Conservation (phyloP, 2,329 filamentous ascomycete genomes). For the Waltergamsia citrina region DNA sequence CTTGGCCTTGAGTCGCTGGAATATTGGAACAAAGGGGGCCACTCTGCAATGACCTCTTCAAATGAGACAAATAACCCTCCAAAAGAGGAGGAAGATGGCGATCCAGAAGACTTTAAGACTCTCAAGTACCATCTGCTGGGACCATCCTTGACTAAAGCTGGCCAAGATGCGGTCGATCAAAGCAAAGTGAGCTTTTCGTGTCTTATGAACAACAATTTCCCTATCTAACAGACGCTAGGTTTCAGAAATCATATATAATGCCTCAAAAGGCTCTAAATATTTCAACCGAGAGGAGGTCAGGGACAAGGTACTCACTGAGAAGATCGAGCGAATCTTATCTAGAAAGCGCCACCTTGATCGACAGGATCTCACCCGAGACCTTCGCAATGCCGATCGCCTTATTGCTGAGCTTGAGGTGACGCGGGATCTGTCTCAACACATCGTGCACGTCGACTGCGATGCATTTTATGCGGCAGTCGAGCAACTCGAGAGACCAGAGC, state of each 20-base stretch:
- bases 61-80: not conserved
- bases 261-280: constrained; percentile 92
- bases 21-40: not conserved
- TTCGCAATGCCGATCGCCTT: constrained; percentile 70
- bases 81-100: not conserved
- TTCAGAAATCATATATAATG: constrained; percentile 93
- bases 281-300: constrained; percentile 84
- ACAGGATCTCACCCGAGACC: constrained; percentile 62
- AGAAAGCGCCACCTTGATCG: constrained; percentile 69
- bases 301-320: constrained; percentile 74
- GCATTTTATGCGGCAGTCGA: constrained; percentile 97
- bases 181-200: constrained; percentile 48
- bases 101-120: constrained; percentile 37
- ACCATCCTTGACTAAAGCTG: constrained; percentile 86
- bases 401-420: constrained; percentile 69
- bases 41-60: not conserved
- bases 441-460: constrained; percentile 94
- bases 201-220: not conserved
- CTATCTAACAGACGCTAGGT: constrained; percentile 41
- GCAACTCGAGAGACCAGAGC: constrained; percentile 71
- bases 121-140: constrained; percentile 87
- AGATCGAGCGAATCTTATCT: constrained; percentile 70
- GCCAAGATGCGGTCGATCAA: constrained; percentile 90
- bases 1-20: no score
- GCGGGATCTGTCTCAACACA: constrained; percentile 72